These are phyloP conservation scores for Lepidopterella palustris DNA, from an alignment of 495 filamentous ascomycete genomes.

Conservation along the genomic window DNA sequence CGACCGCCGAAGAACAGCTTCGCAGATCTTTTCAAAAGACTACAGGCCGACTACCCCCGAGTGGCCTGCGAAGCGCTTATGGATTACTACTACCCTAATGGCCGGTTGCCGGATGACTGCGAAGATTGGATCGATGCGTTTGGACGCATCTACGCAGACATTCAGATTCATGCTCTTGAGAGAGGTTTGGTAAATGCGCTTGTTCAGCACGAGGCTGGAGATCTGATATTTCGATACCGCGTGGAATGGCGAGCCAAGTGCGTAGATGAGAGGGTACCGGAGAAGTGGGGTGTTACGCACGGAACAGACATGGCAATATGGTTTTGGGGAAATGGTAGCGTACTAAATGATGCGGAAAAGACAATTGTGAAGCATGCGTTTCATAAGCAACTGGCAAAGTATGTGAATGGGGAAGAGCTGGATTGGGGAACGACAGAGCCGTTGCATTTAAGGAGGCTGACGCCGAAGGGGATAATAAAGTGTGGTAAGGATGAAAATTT, in stretches of 20 bases:
- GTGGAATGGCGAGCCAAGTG: slow-evolving; percentile 46
- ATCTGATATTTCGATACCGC: slow-evolving; percentile 43
- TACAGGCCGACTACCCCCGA: slow-evolving; percentile 49
- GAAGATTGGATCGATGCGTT: slow-evolving; percentile 49
- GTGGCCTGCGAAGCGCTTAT: slow-evolving; percentile 41
- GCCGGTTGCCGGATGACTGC: slow-evolving; percentile 29
- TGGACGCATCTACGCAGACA: slow-evolving; percentile 51
- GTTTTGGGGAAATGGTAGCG: slow-evolving; percentile 50
- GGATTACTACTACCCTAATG: slow-evolving; percentile 42
- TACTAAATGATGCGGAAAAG: slow-evolving; percentile 41
- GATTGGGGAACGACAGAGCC: slow-evolving; percentile 40
- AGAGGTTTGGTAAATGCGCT: slow-evolving; percentile 33
- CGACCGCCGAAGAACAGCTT: slow-evolving; percentile 34
- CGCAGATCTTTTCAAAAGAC: slow-evolving; percentile 37
- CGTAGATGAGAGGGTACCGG: slow-evolving; percentile 38
- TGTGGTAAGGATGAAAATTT: slow-evolving; percentile 42
- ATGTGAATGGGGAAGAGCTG: slow-evolving; percentile 42
- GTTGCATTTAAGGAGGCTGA: slow-evolving; percentile 40
- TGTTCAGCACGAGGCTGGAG: slow-evolving; percentile 26
- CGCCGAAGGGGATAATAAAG: slow-evolving; percentile 42
- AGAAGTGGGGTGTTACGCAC: slow-evolving; percentile 53
- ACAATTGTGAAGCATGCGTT: slow-evolving; percentile 36
- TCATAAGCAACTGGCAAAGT: slow-evolving; percentile 41
- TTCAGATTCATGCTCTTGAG: slow-evolving; percentile 45
- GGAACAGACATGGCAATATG: slow-evolving; percentile 50